Conservation (phyloP, 306 rosid species). For the Rosa lucieae region DNA sequence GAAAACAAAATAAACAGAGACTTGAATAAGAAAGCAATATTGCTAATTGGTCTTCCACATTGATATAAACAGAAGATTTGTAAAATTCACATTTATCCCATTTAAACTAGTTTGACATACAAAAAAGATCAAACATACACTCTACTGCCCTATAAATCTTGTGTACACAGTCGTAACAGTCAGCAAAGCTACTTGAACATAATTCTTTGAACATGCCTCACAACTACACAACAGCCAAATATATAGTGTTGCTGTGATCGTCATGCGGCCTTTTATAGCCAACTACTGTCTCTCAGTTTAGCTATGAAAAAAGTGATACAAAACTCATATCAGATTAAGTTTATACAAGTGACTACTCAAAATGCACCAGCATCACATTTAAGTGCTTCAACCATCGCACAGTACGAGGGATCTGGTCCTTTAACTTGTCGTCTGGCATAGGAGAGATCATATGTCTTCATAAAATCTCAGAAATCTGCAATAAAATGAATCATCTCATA, state of each 20-base stretch:
- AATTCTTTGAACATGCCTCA: background rate
- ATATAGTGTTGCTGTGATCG: background rate
- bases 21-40: too few species aligned
- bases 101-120: background rate
- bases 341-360: constrained; percentile 13
- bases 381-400: constrained; percentile 20
- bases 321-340: background rate
- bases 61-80: background rate
- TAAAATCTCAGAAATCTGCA: constrained; percentile 88
- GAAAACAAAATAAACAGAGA: too few species aligned
- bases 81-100: background rate
- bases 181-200: background rate
- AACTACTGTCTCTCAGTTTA: background rate
- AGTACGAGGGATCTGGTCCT: constrained; percentile 30
- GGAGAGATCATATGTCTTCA: constrained; percentile 39
- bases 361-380: constrained; percentile 16
- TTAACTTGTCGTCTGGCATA: constrained; percentile 25
- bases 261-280: background rate
- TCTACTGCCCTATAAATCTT: background rate
- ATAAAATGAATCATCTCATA: constrained; percentile 13
- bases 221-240: background rate
- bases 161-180: background rate
- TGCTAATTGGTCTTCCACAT: background rate
- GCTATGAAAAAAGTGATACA: background rate
- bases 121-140: background rate